Base-by-base conservation (phyloP, 305 asterid genomes). In the Ilex paraguariensis region DNA sequence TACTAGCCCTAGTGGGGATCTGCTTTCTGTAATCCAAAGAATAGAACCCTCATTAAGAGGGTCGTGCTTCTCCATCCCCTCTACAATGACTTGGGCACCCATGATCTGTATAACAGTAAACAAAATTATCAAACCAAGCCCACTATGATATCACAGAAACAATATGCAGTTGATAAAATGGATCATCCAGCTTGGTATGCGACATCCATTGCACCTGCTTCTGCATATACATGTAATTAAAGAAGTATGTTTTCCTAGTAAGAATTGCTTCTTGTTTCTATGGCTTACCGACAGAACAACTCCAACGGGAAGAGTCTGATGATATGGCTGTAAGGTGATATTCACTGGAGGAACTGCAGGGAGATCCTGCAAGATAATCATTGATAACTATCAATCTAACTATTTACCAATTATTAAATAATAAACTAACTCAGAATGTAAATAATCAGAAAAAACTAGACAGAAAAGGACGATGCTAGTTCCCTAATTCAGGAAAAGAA, bases 1-100 rank as follows among this genome's bases (percentile, higher is more conserved):
- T 5, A 92, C 80, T 57, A 85, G 68, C 62, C 98, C 98, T 1
- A 92, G 82, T 2, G 97, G 90, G 11, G 76, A 73, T 75, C 95
- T 71, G 59, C 73, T 84, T 60, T 89, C 84, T 13, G 91, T 85
- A 50, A 89, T 81, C 97, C 97, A 92, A 68, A 89, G 84, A 68
- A 92, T 85, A 3, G 98, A 87, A 54, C 97, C 95, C 66, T 92
- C 98, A 33, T 59, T 68, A 33, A 92, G 95, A 50, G 98, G 97
- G 63, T 67, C 73, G 72, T 92, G 98, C 71, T 81, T 82, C 71
- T 89, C 96, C 56, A 77, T 78, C 48, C 97, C 97, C 78, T 92
- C 98, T 31, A 92, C 90, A 36, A 92, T 74, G 40, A 89, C 94
- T 77, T 89, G 93, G 46, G 80, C 58, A 11, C 91, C 97, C 48